Evolutionary conservation across 2,329 filamentous ascomycete species (phyloP).

Genomic region (Botryotinia narcissicola): DNA sequence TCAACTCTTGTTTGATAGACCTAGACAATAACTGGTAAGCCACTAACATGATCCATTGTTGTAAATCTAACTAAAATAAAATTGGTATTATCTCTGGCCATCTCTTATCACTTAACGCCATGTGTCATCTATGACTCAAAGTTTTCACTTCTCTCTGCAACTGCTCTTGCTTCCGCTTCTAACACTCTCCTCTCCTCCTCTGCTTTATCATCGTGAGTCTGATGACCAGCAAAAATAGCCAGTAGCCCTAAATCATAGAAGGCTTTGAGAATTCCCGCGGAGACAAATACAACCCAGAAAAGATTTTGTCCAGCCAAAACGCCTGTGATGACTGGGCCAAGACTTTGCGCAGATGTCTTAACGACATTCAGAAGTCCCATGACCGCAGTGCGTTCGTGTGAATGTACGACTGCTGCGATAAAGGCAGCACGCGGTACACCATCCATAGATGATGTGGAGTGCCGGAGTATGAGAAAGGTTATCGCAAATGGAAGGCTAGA

Average conservation of each 20-base stretch:
- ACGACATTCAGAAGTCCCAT: conserved; percentile 70
- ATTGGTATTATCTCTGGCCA: neutral
- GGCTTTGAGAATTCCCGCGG: conserved; percentile 62
- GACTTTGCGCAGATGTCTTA: conserved; percentile 61
- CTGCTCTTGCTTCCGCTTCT: conserved; percentile 27
- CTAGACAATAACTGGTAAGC: neutral
- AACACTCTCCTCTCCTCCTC: conserved; percentile 28
- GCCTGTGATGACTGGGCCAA: conserved; percentile 65
- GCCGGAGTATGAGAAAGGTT: conserved; percentile 58
- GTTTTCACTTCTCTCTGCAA: conserved; percentile 27
- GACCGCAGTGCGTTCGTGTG: conserved; percentile 66
- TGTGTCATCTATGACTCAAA: neutral
- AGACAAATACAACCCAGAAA: conserved; percentile 62
- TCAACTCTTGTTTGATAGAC: neutral
- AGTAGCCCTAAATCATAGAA: conserved; percentile 59
- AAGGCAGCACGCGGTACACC: conserved; percentile 68
- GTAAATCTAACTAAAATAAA: neutral
- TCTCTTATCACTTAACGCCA: neutral
- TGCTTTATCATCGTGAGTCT: conserved; percentile 32
- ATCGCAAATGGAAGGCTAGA: conserved; percentile 53
- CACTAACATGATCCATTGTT: neutral
- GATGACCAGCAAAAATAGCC: conserved; percentile 45
- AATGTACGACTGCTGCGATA: conserved; percentile 61
- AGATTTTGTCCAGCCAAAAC: conserved; percentile 52
- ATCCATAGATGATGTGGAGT: conserved; percentile 67